Percentiles rank a stretch among this genome's conserved stretches.
phyloP scores from a whole-genome alignment of 2,329 filamentous ascomycete genomes.

The Chaetoscypha palmicola region DNA sequence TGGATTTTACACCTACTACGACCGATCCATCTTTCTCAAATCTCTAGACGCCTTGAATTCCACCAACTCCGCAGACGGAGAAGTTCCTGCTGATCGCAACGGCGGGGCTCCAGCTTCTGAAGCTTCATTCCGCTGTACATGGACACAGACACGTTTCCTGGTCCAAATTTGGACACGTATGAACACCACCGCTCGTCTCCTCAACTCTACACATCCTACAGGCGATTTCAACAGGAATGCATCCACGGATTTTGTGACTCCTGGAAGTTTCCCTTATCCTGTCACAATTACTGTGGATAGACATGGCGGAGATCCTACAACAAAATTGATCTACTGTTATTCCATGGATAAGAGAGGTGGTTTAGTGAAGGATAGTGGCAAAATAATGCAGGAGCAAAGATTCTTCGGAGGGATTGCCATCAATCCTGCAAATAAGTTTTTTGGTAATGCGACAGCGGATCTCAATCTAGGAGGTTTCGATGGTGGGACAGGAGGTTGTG shows the following conservation, averaged over 20 bases:
- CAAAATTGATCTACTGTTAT: slow-evolving; percentile 50
- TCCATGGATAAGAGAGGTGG: slow-evolving; percentile 41
- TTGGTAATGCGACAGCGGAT: slow-evolving; percentile 33
- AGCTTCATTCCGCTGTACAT: slow-evolving; percentile 50
- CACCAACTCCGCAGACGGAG: slow-evolving; percentile 33
- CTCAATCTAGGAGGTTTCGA: slow-evolving; percentile 54
- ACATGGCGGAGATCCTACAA: slow-evolving; percentile 48
- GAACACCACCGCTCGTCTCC: slow-evolving; percentile 38
- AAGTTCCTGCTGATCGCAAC: slow-evolving; percentile 43
- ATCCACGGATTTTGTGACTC: slow-evolving; percentile 31
- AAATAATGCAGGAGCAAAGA: slow-evolving; percentile 44
- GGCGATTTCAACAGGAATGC: slow-evolving; percentile 15
- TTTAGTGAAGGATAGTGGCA: slow-evolving; percentile 38
- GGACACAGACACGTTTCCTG: slow-evolving; percentile 54
- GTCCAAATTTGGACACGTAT: slow-evolving; percentile 58
- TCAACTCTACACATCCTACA: slow-evolving; percentile 25
- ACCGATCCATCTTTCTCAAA: slow-evolving; percentile 77
- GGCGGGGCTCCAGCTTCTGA: slow-evolving; percentile 48
- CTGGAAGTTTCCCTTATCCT: slow-evolving; percentile 58
- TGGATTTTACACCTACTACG: slow-evolving; percentile 88
- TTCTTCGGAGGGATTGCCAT: slow-evolving; percentile 44
- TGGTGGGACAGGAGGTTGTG: slow-evolving; percentile 56
- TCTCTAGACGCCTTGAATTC: slow-evolving; percentile 44
- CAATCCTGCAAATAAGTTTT: slow-evolving; percentile 40
- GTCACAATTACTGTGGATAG: slow-evolving; percentile 55